Evolutionary conservation across 257 asterid species (phyloP), one percentile per base, ranked within the genome.

Genomic region (Coffea eugenioides): DNA sequence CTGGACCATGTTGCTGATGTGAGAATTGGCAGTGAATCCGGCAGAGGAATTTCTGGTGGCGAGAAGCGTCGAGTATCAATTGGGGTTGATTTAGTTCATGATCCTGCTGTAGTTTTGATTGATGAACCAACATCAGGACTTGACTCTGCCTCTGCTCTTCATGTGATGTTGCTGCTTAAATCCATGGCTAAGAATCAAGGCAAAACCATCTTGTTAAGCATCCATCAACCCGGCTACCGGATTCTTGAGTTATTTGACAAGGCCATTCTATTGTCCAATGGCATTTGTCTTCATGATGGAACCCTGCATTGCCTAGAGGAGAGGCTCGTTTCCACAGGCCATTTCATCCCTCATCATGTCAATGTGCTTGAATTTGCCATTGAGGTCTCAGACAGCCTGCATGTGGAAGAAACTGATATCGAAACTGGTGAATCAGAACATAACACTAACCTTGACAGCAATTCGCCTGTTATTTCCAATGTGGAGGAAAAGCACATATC

Each of bases 101-200:
- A 94, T 73, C 98, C 97, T 0, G 79, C 87, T 23, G 94, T 94
- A 64, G 79, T 94, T 49, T 84, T 94, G 18, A 90, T 94, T 3
- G 97, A 94, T 59, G 98, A 94, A 73, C 97, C 97, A 6, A 92
- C 97, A 10, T 94, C 94, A 1, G 98, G 97, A 69, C 97, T 94
- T 3, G 98, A 94, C 80, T 91, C 97, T 0, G 92, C 89, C n/a
- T 85, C 97, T 31, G 94, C 98, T 0, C 85, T 91, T 18, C 91
- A 91, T 45, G 88, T 91, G 8, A 82, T 88, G 85, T 15, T 64
- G 59, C 49, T 90, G 25, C 93, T 94, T 15, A 88, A 87, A 78
- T 82, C 92, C 46, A 86, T 94, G 92, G 91, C 97, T 4, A 83
- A 76, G 84, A 85, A 86, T 43, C 92, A 84, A 59, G 77, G 80